Conservation (phyloP, 306 rosid genomes). For the Quercus suber region DNA sequence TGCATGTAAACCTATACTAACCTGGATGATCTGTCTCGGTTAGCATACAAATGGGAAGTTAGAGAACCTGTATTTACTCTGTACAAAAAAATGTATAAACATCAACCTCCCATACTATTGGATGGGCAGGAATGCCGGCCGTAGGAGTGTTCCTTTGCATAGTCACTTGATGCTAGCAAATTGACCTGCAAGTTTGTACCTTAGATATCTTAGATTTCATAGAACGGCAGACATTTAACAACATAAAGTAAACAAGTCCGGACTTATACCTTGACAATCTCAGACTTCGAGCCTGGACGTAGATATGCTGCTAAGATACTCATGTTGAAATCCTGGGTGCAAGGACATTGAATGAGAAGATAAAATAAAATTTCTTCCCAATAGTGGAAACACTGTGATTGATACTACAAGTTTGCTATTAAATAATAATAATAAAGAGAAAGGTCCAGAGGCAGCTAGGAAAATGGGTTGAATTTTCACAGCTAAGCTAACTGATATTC, state of each 20-base stretch:
- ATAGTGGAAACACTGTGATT: constrained; percentile 10
- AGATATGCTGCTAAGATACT: constrained; percentile 78
- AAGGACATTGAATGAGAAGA: constrained; percentile 19
- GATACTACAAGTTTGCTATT: background rate
- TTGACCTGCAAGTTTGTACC: constrained; percentile 47
- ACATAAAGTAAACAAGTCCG: background rate
- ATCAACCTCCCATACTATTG: constrained; percentile 68
- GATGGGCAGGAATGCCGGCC: constrained; percentile 32
- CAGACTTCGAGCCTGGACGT: constrained; percentile 72
- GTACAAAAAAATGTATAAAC: constrained; percentile 15
- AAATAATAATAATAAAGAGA: background rate
- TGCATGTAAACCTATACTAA: too few species aligned
- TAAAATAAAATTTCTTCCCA: background rate
- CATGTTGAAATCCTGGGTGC: constrained; percentile 72
- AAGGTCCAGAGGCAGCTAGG: background rate
- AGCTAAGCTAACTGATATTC: background rate
- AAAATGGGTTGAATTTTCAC: background rate
- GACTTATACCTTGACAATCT: constrained; percentile 66
- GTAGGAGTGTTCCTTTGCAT: constrained; percentile 38
- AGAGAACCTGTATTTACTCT: background rate
- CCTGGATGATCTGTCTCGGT: background rate
- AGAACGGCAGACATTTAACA: constrained; percentile 1
- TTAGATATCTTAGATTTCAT: background rate
- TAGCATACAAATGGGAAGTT: background rate
- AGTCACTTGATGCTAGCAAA: constrained; percentile 51